A percentile compares a stretch with the other conserved stretches of the same genome.
Evolutionary conservation across 106 monocot genomes (phyloP).

Genomic region (Vanilla planifolia): DNA sequence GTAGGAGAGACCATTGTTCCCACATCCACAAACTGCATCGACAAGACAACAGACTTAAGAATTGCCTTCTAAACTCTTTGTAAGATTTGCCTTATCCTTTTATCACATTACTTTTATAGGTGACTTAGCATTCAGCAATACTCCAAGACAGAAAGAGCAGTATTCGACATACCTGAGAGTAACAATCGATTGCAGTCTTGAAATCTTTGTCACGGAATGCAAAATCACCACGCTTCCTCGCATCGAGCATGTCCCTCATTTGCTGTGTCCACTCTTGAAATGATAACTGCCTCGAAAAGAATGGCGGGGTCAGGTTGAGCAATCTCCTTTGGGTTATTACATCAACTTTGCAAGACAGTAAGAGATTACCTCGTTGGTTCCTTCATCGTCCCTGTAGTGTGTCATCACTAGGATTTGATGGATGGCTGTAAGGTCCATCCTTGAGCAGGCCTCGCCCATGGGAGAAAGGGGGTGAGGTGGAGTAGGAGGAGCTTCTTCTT

Average conservation of each 20-base stretch:
- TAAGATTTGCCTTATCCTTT: no score
- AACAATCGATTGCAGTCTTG: slow-evolving; percentile 77
- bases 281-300: slow-evolving; percentile 52
- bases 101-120: no score
- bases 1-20: slow-evolving; percentile 23
- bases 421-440: slow-evolving; percentile 96
- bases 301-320: no score
- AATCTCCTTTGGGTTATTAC: no score
- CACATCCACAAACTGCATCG: slow-evolving; percentile 18
- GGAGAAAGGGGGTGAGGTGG: slow-evolving; percentile 62
- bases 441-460: slow-evolving; percentile 93
- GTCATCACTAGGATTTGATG: slow-evolving; percentile 76
- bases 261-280: slow-evolving; percentile 97
- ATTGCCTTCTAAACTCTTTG: no score
- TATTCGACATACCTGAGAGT: slow-evolving; percentile 67
- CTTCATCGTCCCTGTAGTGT: slow-evolving; percentile 94
- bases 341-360: neutral
- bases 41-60: neutral
- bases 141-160: no score
- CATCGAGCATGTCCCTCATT: slow-evolving; percentile 85
- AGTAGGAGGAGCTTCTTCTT: slow-evolving; percentile 41
- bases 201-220: slow-evolving; percentile 92
- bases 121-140: no score
- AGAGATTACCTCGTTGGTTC: slow-evolving; percentile 87
- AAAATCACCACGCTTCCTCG: slow-evolving; percentile 79